These are phyloP conservation scores for Claviceps maximensis DNA, from an alignment of 2,329 filamentous ascomycete genomes.

Conservation along the genomic window DNA sequence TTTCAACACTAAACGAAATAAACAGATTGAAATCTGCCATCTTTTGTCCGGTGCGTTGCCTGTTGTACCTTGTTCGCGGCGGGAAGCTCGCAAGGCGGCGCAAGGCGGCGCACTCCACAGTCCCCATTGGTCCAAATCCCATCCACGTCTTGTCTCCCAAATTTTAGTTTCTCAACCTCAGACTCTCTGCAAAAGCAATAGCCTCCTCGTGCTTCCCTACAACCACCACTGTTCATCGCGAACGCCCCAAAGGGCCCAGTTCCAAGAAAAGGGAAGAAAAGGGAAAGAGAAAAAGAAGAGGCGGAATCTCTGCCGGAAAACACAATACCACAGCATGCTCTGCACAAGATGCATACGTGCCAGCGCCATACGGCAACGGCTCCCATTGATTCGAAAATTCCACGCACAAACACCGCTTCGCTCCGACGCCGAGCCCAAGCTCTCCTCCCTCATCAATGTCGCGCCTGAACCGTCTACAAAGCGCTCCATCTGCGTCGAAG, in stretches of 20 bases:
- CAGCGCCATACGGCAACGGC: constrained; percentile 17
- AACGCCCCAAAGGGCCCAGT: too few species aligned
- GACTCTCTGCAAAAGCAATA: not conserved
- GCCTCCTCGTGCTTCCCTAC: not conserved
- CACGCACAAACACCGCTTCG: constrained; percentile 25
- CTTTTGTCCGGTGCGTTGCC: not conserved
- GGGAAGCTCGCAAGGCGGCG: not conserved
- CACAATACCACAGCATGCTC: constrained; percentile 21
- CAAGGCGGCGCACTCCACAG: not conserved
- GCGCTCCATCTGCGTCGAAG: constrained; percentile 46
- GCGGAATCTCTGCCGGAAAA: not conserved
- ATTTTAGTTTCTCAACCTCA: constrained; percentile 1
- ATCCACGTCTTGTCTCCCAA: not conserved
- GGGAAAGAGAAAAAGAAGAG: not conserved
- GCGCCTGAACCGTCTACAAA: constrained; percentile 16
- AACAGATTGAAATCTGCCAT: too few species aligned
- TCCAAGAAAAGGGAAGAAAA: not conserved
- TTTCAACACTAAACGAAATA: not conserved
- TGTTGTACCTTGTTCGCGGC: not conserved
- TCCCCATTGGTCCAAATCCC: constrained; percentile 6
- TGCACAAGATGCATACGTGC: constrained; percentile 37
- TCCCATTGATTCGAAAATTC: constrained; percentile 24
- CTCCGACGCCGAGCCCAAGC: constrained; percentile 18
- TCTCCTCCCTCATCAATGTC: constrained; percentile 22
- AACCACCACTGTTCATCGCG: not conserved